Evolutionary conservation across 352 stramenopile species (phyloP), one percentile per base, ranked within the genome.

Genomic region (Hyaloperonospora brassicae): DNA sequence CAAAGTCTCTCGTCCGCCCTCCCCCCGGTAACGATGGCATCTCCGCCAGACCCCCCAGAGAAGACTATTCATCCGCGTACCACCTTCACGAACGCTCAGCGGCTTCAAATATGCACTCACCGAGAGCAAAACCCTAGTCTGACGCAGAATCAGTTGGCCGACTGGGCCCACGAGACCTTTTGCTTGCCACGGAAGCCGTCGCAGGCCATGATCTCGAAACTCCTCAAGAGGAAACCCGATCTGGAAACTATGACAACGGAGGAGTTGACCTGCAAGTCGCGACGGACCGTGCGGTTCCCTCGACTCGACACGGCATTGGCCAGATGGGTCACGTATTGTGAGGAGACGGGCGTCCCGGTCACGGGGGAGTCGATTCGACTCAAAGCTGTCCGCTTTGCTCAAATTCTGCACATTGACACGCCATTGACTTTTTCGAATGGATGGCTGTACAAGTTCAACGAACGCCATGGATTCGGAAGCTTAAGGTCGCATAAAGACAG

Each of bases 361-460:
- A 68, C 63, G 22, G 63, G 59, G 25, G 59, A 68, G 24, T 31
- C 55, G 34, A 59, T 71, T 17, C 56, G 59, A 13, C 5, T 36
- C 17, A 64, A 71, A 52, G 63, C 59, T 4, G 50, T 43, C 25
- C 43, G 10, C 17, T 71, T 68, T 47, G 50, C 63, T 0, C 6
- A 59, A 27, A 47, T 71, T 30, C 47, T 71, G 1, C 12, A 56
- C 14, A 64, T 71, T 9, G 39, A 67, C n/a, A 24, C 41, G 2
- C 59, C 58, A 0, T 47, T 66, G 8, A 64, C 41, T 1, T 68
- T 61, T 42, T 64, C 63, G 3, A 71, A 71, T 36, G 63, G 63
- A 2, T 71, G 63, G 63, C 63, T 71, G 34, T 63, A 61, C 50
- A 64, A 61, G 45, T 71, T 71, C 44, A 68, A 67, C 42, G 55